Conservation (phyloP, 208 protist genomes). For the Trypanosomatidae sp. region DNA sequence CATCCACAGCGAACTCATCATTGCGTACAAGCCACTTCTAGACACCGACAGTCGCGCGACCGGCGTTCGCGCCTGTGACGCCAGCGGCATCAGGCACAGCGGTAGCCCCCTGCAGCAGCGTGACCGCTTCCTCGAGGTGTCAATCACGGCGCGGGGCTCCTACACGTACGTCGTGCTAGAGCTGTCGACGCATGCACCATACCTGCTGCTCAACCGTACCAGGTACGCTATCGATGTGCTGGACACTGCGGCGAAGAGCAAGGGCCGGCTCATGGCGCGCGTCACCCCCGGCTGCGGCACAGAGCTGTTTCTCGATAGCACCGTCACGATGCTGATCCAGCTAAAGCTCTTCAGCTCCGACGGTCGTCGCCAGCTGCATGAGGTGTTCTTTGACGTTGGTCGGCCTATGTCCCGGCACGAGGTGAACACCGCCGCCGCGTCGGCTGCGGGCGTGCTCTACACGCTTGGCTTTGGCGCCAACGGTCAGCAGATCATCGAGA, state of each 20-base stretch:
- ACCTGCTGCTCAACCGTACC: constrained; percentile 79
- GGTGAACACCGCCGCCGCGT: constrained; percentile 23
- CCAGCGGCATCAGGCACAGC: neutral
- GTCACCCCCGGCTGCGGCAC: constrained; percentile 50
- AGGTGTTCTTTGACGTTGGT: constrained; percentile 32
- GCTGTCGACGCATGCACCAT: constrained; percentile 54
- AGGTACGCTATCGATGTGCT: constrained; percentile 38
- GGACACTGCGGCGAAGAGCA: constrained; percentile 42
- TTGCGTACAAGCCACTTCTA: constrained; percentile 47
- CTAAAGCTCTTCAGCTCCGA: constrained; percentile 21
- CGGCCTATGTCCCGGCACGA: constrained; percentile 31
- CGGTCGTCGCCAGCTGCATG: constrained; percentile 8
- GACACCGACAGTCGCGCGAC: constrained; percentile 1
- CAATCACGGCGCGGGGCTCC: constrained; percentile 52
- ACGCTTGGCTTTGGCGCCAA: constrained; percentile 44
- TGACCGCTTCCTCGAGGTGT: constrained; percentile 70
- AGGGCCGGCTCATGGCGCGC: constrained; percentile 55
- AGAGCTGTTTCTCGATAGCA: constrained; percentile 51
- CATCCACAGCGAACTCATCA: constrained; percentile 62
- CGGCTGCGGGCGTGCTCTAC: constrained; percentile 41
- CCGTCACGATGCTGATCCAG: constrained; percentile 35
- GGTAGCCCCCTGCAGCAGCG: constrained; percentile 8
- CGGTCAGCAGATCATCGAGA: constrained; percentile 68
- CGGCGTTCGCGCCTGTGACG: neutral
- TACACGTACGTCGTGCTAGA: constrained; percentile 88